These are phyloP conservation scores for Fusarium virguliforme DNA, from an alignment of 2,329 filamentous ascomycete species.

Conservation along the genomic window DNA sequence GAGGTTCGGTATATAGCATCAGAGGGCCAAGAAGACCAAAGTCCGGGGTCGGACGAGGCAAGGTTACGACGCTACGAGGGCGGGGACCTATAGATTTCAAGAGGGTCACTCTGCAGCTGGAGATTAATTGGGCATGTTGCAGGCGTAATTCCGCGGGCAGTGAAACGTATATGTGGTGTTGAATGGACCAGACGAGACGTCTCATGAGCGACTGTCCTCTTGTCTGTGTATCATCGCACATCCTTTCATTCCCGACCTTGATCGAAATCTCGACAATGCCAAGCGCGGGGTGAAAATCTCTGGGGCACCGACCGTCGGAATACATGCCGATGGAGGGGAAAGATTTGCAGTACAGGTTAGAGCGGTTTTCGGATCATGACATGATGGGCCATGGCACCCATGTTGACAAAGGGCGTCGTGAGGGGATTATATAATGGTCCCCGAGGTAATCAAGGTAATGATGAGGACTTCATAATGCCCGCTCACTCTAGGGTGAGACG, in stretches of 20 bases:
- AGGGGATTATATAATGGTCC: not conserved
- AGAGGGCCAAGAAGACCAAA: conserved; percentile 17
- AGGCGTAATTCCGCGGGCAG: conserved; percentile 17
- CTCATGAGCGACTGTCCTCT: not conserved
- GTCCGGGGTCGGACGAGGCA: conserved; percentile 29
- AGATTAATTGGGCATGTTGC: conserved; percentile 24
- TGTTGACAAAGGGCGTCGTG: conserved; percentile 1
- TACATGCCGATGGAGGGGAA: conserved; percentile 12
- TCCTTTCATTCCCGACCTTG: no score
- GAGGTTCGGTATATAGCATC: conserved; percentile 14
- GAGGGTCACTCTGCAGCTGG: not conserved
- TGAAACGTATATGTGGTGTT: conserved; percentile 18
- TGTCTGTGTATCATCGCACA: not conserved
- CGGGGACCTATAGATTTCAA: conserved; percentile 5
- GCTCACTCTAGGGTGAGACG: conserved; percentile 35
- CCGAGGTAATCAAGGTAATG: not conserved
- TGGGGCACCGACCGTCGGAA: conserved; percentile 37
- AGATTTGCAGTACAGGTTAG: conserved; percentile 1
- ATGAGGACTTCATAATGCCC: not conserved
- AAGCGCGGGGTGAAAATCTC: conserved; percentile 37
- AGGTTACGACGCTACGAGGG: conserved; percentile 22
- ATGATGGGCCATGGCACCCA: not conserved
- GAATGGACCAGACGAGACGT: not conserved
- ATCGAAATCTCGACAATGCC: conserved; percentile 4
- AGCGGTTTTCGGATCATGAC: conserved; percentile 4